These are phyloP conservation scores for Alternaria rosae DNA, from an alignment of 2,329 filamentous ascomycete genomes.

Conservation along the genomic window DNA sequence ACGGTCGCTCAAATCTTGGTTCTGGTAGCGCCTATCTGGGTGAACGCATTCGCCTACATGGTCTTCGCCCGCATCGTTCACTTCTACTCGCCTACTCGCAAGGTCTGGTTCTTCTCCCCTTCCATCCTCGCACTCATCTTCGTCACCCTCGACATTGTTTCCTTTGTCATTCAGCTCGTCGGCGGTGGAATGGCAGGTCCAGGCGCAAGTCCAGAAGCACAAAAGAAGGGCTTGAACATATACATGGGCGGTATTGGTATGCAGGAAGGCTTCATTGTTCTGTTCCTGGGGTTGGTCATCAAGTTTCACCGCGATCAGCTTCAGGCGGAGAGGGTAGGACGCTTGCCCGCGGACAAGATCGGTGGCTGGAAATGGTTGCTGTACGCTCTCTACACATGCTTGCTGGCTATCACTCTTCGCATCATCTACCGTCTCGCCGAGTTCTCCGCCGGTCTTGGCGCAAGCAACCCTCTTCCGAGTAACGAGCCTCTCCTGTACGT, in stretches of 20 bases:
- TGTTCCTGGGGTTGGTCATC: conserved; percentile 26
- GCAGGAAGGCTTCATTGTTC: conserved; percentile 39
- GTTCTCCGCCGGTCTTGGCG: conserved; percentile 56
- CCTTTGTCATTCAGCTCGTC: conserved; percentile 54
- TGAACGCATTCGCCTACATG: conserved; percentile 55
- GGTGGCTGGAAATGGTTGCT: conserved; percentile 33
- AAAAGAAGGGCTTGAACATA: conserved; percentile 50
- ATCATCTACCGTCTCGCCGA: conserved; percentile 45
- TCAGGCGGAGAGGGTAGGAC: conserved; percentile 19
- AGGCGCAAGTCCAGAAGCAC: conserved; percentile 29
- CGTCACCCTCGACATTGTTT: conserved; percentile 53
- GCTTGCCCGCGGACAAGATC: conserved; percentile 14
- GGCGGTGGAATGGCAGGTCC: conserved; percentile 48
- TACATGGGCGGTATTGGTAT: conserved; percentile 48
- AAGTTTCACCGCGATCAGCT: conserved; percentile 27
- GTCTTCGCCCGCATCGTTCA: conserved; percentile 51
- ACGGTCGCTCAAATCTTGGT: conserved; percentile 54
- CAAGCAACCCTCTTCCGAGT: conserved; percentile 55
- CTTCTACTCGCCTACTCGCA: conserved; percentile 39
- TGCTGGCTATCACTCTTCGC: conserved; percentile 57
- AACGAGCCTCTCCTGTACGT: conserved; percentile 62
- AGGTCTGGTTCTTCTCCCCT: conserved; percentile 29
- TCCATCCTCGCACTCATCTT: conserved; percentile 41
- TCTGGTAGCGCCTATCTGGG: conserved; percentile 53
- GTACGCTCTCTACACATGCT: conserved; percentile 50